A percentile compares a stretch with the other conserved stretches of the same genome.
phyloP scores from a whole-genome alignment of 2,329 filamentous ascomycete species.

The Thielaviopsis euricoi region DNA sequence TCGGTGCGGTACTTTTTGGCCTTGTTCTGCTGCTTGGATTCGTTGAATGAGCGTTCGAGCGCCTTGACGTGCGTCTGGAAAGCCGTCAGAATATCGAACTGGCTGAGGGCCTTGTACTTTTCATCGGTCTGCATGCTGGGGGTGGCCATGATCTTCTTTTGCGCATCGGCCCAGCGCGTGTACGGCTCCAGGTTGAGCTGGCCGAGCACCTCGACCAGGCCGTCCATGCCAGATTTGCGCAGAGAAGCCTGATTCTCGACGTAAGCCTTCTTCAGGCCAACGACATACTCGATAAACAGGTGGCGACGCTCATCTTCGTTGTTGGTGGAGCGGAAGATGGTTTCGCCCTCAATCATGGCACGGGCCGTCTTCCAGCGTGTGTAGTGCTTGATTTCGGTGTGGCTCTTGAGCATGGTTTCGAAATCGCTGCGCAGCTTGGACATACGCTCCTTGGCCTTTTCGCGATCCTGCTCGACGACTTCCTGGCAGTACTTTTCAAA shows the following conservation, averaged over 20 bases:
- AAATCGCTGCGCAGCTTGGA: slow-evolving; percentile 88
- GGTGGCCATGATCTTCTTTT: slow-evolving; percentile 44
- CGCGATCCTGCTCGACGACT: slow-evolving; percentile 80
- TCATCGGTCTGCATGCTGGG: slow-evolving; percentile 47
- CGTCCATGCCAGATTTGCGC: slow-evolving; percentile 69
- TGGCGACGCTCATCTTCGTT: slow-evolving; percentile 76
- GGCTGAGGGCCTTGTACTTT: slow-evolving; percentile 72
- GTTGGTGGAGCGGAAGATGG: slow-evolving; percentile 81
- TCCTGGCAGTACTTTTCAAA: slow-evolving; percentile 94
- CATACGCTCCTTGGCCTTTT: slow-evolving; percentile 82
- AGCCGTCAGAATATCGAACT: slow-evolving; percentile 76
- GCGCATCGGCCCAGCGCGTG: slow-evolving; percentile 85
- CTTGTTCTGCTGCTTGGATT: slow-evolving; percentile 76
- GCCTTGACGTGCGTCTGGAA: slow-evolving; percentile 94
- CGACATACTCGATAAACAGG: slow-evolving; percentile 85
- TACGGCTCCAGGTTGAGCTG: slow-evolving; percentile 78
- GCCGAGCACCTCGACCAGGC: slow-evolving; percentile 61
- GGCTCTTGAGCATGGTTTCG: slow-evolving; percentile 84
- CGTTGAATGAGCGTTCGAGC: slow-evolving; percentile 81
- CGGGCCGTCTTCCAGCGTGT: slow-evolving; percentile 94
- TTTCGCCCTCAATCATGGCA: slow-evolving; percentile 87
- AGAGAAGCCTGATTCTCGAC: slow-evolving; percentile 55
- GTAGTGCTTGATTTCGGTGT: slow-evolving; percentile 93
- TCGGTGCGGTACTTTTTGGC: slow-evolving; percentile 64
- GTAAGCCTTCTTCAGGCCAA: slow-evolving; percentile 66